Evolutionary conservation across 805 yeast species (phyloP), one percentile per base, ranked within the genome.

Genomic region (Yarrowia keelungensis): DNA sequence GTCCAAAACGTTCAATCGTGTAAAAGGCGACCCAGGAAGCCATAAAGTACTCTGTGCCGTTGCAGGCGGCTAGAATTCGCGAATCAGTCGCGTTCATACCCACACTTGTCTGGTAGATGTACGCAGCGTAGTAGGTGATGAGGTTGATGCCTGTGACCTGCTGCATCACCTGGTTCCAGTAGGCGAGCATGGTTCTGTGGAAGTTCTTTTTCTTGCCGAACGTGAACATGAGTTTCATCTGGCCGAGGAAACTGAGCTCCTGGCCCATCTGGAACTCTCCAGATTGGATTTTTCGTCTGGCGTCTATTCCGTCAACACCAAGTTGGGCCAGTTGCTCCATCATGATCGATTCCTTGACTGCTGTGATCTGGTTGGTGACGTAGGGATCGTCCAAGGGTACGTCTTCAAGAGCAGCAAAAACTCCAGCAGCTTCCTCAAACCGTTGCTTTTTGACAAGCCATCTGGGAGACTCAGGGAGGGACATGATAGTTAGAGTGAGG

Each of bases 101-200:
- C 15, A 72, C 51, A 0, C 92, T 84, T 69, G 80, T 82, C 67
- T 85, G 85, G 77, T 92, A 91, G 78, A 92, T 90, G 72, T 87
- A 84, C 22, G 94, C 92, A 53, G 97, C 96, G 77, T 89, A 93
- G 80, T 92, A 93, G 77, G 92, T 91, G 69, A 92, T 89, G 75
- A 92, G 91, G 80, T 93, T 93, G 71, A 91, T 87, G 68, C 98
- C 98, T 7, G 97, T 86, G 75, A 91, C 86, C 79, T 93, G 98
- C 79, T 94, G 98, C 75, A 91, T 81, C 70, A 72, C 58, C 71
- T 86, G 81, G 68, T 69, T 66, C 72, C 8, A 81, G 75, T 79
- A 83, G 79, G 35, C 77, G 76, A 11, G 82, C 83, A 56, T 59
- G 5, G 64, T 43, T 35, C 69, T 14, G 35, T 43, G 54, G 49